Base-by-base conservation (phyloP, 176 grass and related monocot species). In the Neostapfia colusana region DNA sequence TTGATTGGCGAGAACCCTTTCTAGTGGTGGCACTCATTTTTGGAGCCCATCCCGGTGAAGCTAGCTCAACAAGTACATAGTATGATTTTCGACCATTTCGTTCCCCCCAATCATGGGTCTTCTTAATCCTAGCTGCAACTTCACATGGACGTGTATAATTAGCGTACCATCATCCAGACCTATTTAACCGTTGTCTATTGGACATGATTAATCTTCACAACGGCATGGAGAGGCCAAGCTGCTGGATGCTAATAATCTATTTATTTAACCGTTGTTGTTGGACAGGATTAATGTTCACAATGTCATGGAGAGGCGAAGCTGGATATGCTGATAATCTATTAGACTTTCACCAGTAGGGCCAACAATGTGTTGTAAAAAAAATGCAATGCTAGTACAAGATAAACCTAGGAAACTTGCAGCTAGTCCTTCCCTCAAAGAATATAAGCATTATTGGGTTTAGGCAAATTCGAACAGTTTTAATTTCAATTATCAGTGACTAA, bases 1-100 rank as follows among this genome's bases (percentile, higher is more conserved):
- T 87, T 79, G 68, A 87, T 73, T 62, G 85, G 61, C 5, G 14
- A 42, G 4, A 79, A 83, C 69, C 42, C 49, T 51, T 74, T 85
- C 83, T 46, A 28, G 76, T 79, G 49, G 83, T 67, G 61, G 23
- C 49, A 65, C 76, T 78, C 74, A 24, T 83, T 63, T 27, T 67
- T 51, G 24, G 24, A 68, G 57, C 38, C 17, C 51, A 60, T 83
- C 41, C 56, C 26, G 40, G 69, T 64, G 69, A 70, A 79, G 74
- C 61, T 78, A 37, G 42, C 42, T 31, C 31, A 31, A 31, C 31
- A 20, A 20, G 7, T 21, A 20, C 2, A 40, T 11, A 61, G 7
- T 54, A 45, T 39, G 34, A 24, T 18, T 59, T 44, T 3, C 15
- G 15, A 45, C n/a, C 37, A 21, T 25, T 69, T 69, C 15, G 7